Evolutionary conservation across 169 alveolate species (phyloP), one percentile per base, ranked within the genome.

Genomic region (Babesia ovata): DNA sequence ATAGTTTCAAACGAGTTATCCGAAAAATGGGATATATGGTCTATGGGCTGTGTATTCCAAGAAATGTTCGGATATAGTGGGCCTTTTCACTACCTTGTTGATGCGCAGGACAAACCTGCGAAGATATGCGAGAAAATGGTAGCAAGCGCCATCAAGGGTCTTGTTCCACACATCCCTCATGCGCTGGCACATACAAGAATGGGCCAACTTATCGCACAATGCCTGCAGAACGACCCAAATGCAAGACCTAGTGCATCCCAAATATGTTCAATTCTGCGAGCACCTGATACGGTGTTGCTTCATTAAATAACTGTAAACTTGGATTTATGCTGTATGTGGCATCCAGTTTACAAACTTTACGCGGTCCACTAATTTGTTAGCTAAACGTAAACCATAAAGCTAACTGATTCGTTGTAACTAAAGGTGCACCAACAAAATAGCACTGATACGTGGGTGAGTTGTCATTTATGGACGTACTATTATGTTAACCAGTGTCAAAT

Each of bases 21-120:
- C 14, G 94, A 91, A 60, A 92, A 92, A 26, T 92, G 95, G 95
- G 95, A 92, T 61, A 87, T 92, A 16, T 92, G 95, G 95, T 92
- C 95, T n/a, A 74, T 87, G 83, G 95, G 95, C 4, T 92, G 95
- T 53, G 95, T 92, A 8, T 78, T 92, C 54, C 93, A 87, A 59
- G 95, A 92, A 77, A 90, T 92, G 89, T 88, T 92, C 76, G 93
- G 94, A 33, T 71, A 69, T 48, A 46, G 87, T 29, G 91, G 92
- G 6, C 95, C 95, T 33, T 92, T 92, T 71, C 94, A 92, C 63
- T 91, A 91, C 70, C 63, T 91, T 60, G 93, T 92, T 50, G 89
- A 87, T 29, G 85, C 70, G 28, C 46, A 74, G 48, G 95, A 92
- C 63, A 70, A 63, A 36, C 86, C 94, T 11, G 79, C 79, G 28